Base-by-base conservation (phyloP, 768 basidiomycete species). In the Termitomyces sp. region DNA sequence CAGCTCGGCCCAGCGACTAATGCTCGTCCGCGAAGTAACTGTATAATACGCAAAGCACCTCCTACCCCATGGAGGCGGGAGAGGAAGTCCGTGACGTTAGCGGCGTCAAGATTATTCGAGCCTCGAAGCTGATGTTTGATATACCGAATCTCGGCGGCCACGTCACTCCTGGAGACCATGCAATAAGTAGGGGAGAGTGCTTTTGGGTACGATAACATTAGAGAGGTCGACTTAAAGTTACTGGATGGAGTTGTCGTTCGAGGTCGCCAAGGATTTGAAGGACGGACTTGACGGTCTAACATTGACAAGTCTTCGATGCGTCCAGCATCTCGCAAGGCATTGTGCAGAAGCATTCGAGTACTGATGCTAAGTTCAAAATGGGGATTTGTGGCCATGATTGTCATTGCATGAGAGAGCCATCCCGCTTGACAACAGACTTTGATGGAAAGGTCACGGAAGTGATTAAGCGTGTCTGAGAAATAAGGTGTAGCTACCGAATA, bases 381-480 rank as follows among this genome's bases (percentile, higher is more conserved):
- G 20, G 59, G 10, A 51, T 56, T 51, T 18, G 40, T 26, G 24
- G 47, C 5, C 24, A 61, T 28, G 14, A 64, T 56, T 3, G 38
- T 6, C 28, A 58, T 46, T 2, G 65, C 63, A 43, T 59, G 43
- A 40, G 55, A 58, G n/a, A 66, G 35, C 65, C 63, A 64, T 14
- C 60, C 60, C 2, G 58, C 56, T 32, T 60, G 57, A 30, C 53
- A 61, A 40, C 61, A 66, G 9, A 61, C 43, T 43, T 64, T 62
- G 28, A 64, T 38, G 5, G 57, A 33, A 24, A 58, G 53, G 26
- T 38, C 36, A 12, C 61, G 61, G 49, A 56, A 61, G 36, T 56
- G 40, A 10, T 56, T 53, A 5, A 20, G 40, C 20, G 53, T 33
- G 7, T 32, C 32, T 16, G 9, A 20, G 52, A 20, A 14, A 43